Conservation (phyloP, 352 stramenopile species). For the Phytophthora macrochlamydospora region DNA sequence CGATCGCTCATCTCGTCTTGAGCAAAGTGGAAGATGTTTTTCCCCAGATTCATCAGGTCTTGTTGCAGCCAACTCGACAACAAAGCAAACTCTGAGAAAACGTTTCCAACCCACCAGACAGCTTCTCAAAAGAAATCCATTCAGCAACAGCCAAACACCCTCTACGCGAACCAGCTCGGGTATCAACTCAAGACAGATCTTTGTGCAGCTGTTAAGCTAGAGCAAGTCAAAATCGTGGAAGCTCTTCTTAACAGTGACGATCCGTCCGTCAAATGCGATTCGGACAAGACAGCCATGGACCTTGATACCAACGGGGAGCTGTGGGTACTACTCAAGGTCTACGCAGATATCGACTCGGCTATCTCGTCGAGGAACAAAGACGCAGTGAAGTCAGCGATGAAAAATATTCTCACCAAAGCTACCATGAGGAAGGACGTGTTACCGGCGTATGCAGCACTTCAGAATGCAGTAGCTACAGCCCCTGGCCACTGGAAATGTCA, state of each 20-base stretch:
- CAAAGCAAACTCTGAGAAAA: too few relatives aligned
- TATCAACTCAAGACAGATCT: conserved; percentile 5
- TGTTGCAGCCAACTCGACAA: too few relatives aligned
- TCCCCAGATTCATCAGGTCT: too few relatives aligned
- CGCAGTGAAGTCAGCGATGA: neutral
- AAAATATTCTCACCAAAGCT: neutral
- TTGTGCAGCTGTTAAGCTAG: neutral
- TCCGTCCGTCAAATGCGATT: neutral
- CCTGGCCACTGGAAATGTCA: neutral
- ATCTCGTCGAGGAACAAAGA: neutral
- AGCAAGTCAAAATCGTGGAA: neutral
- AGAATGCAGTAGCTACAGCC: neutral
- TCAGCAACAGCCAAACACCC: too few relatives aligned
- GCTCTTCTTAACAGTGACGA: neutral
- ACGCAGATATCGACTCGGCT: neutral
- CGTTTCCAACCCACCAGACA: too few relatives aligned
- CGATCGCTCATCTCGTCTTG: too few relatives aligned
- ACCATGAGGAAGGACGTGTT: neutral
- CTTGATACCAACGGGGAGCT: neutral
- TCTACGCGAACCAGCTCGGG: neutral
- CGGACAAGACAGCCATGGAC: neutral
- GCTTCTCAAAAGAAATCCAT: too few relatives aligned
- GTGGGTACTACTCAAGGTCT: neutral
- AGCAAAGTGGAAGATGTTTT: too few relatives aligned
- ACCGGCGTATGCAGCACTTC: neutral